A percentile compares a stretch with the other conserved stretches of the same genome.
Evolutionary conservation across 1,284 basidiomycete species (phyloP).

Genomic region (Cronartium ribicola): DNA sequence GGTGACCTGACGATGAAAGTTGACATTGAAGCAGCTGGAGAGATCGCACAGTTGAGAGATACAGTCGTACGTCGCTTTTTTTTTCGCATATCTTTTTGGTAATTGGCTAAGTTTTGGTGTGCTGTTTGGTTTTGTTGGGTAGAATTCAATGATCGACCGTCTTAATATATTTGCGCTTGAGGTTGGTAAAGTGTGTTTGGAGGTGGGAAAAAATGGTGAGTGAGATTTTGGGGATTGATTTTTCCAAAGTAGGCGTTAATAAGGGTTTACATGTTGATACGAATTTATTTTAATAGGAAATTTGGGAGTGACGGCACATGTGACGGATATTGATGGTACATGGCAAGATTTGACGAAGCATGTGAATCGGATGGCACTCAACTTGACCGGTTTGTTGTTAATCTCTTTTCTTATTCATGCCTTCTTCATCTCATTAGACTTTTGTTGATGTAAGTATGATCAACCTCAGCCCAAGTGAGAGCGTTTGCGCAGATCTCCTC

Average conservation of each 20-base stretch:
- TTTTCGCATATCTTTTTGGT: slow-evolving; percentile 44
- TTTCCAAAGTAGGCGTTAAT: too few species aligned
- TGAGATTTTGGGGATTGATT: neutral
- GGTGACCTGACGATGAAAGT: slow-evolving; percentile 94
- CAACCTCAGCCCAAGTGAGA: slow-evolving; percentile 74
- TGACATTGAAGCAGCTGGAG: slow-evolving; percentile 84
- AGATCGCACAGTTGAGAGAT: slow-evolving; percentile 81
- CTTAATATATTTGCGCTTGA: slow-evolving; percentile 88
- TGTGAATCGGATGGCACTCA: slow-evolving; percentile 47
- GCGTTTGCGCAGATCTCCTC: slow-evolving; percentile 98
- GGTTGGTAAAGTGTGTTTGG: slow-evolving; percentile 89
- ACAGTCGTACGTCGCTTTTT: slow-evolving; percentile 57
- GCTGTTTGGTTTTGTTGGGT: slow-evolving; percentile 4
- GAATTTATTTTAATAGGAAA: slow-evolving; percentile 55
- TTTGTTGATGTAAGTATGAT: slow-evolving; percentile 7
- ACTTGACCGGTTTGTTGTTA: slow-evolving; percentile 32
- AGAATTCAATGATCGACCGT: slow-evolving; percentile 82
- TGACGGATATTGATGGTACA: slow-evolving; percentile 92
- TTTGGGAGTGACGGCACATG: slow-evolving; percentile 93
- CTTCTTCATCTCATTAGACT: slow-evolving; percentile 64
- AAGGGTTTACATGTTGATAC: neutral
- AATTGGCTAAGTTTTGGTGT: neutral
- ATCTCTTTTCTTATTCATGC: slow-evolving; percentile 12
- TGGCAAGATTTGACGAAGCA: slow-evolving; percentile 98
- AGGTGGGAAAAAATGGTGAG: slow-evolving; percentile 84